Conservation (phyloP, 805 yeast genomes). For the Metschnikowia matae region DNA sequence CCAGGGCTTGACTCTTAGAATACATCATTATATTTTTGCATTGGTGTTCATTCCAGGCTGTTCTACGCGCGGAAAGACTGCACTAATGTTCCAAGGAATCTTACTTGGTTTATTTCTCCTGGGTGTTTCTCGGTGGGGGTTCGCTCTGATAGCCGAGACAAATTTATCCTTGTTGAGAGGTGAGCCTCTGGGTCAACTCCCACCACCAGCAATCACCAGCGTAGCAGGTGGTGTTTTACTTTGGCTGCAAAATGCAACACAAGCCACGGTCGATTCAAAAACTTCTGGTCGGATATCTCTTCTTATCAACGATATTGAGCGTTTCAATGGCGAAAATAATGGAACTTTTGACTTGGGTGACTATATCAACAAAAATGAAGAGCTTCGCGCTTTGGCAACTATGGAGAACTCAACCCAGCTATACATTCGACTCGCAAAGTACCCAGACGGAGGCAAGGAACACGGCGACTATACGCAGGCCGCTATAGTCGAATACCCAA, state of each 20-base stretch:
- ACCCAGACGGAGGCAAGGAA: conserved; percentile 33
- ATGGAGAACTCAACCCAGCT: conserved; percentile 30
- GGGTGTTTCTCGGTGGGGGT: conserved; percentile 91
- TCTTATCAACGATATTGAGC: conserved; percentile 74
- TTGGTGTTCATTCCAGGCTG: conserved; percentile 80
- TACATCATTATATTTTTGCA: conserved; percentile 79
- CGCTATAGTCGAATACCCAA: conserved; percentile 56
- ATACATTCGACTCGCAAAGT: conserved; percentile 56
- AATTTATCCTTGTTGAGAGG: conserved; percentile 60
- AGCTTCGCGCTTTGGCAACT: conserved; percentile 19
- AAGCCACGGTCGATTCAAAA: conserved; percentile 7
- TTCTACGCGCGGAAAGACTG: conserved; percentile 64
- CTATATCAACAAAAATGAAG: conserved; percentile 20
- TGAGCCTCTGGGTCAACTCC: conserved; percentile 57
- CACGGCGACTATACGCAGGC: conserved; percentile 67
- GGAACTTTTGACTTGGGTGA: conserved; percentile 35
- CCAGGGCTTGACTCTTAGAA: conserved; percentile 68
- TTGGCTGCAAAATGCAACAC: conserved; percentile 27
- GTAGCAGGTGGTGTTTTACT: conserved; percentile 32
- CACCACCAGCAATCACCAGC: conserved; percentile 48
- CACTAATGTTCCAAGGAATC: conserved; percentile 78
- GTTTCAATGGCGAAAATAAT: conserved; percentile 52
- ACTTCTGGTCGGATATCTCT: conserved; percentile 49
- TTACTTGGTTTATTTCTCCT: conserved; percentile 74
- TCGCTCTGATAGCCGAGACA: conserved; percentile 85